Base-by-base conservation (phyloP, 2,329 filamentous ascomycete genomes). In the Penicillium sp. region DNA sequence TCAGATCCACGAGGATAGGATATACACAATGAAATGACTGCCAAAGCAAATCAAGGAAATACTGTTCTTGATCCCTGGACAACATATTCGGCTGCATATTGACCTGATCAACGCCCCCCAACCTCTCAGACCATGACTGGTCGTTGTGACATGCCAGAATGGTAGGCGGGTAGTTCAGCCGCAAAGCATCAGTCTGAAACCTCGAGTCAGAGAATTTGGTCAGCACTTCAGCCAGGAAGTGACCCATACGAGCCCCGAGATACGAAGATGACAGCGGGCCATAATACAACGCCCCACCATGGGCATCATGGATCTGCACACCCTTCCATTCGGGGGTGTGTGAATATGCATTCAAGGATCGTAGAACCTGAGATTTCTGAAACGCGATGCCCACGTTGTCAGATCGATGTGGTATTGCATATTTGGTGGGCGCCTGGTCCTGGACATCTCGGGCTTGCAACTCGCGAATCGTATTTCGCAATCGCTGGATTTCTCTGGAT, bases 11-110 rank as follows among this genome's bases (percentile, higher is more conserved):
- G 4, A 81, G 53, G 4, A 82, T 72, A 1, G 75, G 75, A 37
- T 3, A 75, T 53, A 75, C 61, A 12, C 67, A 70, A 51, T 82
- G 76, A 54, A 76, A 79, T 0, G 74, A 71, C 50, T 78, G 71
- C 79, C 80, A 82, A 57, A 77, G 80, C 1, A 80, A 61, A 29
- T 72, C 70, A 6, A 82, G 63, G 25, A 81, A 76, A 46, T 75
- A 76, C 53, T 81, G 76, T 64, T 82, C 79, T 59, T 81, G 75
- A 2, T 65, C 62, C 9, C 70, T 69, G 5, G 69, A 73, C 40
- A 81, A 62, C 41, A 20, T 14, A 72, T 70, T 71, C 70, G 9
- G 45, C 11, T 8, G n/a, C n/a, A n/a, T n/a, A n/a, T n/a, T n/a
- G n/a, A n/a, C n/a, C n/a, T n/a, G n/a, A n/a, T n/a, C n/a, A n/a